Evolutionary conservation across 352 stramenopile genomes (phyloP), one percentile per base, ranked within the genome.

Genomic region (Phytophthora tentaculata): DNA sequence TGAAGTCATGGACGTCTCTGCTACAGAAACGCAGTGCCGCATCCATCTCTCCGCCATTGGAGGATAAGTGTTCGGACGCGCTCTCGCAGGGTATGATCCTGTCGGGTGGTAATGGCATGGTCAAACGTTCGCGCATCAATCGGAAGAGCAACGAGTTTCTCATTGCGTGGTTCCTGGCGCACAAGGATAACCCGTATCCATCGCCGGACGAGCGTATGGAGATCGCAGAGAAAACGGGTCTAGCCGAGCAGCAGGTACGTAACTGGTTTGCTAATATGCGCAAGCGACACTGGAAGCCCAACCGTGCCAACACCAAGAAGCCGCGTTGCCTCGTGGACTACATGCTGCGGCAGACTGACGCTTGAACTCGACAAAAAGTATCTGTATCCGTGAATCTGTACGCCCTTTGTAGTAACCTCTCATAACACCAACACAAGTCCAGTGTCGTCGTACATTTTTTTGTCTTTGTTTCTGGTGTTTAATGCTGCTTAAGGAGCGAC

Each of bases 221-320:
- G 45, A 94, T 96, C 44, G 86, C 88, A 4, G 76, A 79, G 5
- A 81, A 79, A 52, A 94, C 86, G 3, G 84, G 83, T 0, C 64
- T 96, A 26, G 81, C 78, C 6, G 88, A 94, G 69, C 86, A 93
- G 56, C 88, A 96, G 61, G 86, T 96, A 60, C 86, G 86, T 64
- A 94, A 96, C 59, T 96, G 88, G 88, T 96, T 96, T 70, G 86
- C 88, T 19, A 96, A 96, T 64, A 96, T 96, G 86, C 88, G 88
- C 49, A 96, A 96, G 63, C 86, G 88, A 49, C 88, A 96, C 69
- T 96, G 88, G 88, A 94, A 94, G 54, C 88, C 88, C n/a, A 90
- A 80, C 39, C 71, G 73, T 26, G 32, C 71, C n/a, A 88, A 79
- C 47, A 55, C 71, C 17, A 94, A 94, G 76, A 92, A 91, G 64